phyloP scores from a whole-genome alignment of 257 asterid genomes.

The Scutellaria barbata region DNA sequence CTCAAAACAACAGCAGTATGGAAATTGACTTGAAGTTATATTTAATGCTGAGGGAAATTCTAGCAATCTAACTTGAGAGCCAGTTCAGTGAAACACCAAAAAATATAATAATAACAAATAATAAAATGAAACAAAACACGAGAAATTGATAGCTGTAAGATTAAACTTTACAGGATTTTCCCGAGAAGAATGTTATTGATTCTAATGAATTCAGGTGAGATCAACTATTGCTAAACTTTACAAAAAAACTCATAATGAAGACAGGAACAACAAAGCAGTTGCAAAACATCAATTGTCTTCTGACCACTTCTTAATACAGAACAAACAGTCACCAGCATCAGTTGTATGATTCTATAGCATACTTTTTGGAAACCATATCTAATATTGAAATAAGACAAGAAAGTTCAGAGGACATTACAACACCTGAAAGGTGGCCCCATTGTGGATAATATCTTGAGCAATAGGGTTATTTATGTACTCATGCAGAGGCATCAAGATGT shows the following conservation, averaged over 20 bases:
- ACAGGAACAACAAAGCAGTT: conserved; percentile 14
- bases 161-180: neutral
- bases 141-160: neutral
- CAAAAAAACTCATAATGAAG: neutral
- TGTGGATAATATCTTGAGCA: conserved; percentile 80
- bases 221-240: neutral
- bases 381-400: conserved; percentile 10
- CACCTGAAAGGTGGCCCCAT: conserved; percentile 99
- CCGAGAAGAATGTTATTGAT: neutral
- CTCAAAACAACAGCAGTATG: neutral
- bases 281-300: conserved; percentile 1
- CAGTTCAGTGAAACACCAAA: neutral
- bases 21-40: conserved; percentile 1
- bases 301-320: conserved; percentile 10
- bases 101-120: too few relatives aligned
- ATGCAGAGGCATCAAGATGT: conserved; percentile 80
- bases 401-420: conserved; percentile 24
- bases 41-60: neutral
- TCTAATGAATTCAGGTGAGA: neutral
- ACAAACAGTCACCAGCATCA: conserved; percentile 14
- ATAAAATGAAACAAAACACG: too few relatives aligned
- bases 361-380: conserved; percentile 21
- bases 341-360: conserved; percentile 23
- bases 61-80: neutral
- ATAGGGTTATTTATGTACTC: conserved; percentile 79